Percentiles rank a stretch among this genome's conserved stretches.
These are phyloP conservation scores for Zygotorulaspora danielsina DNA, from an alignment of 805 yeast genomes.

Conservation along the genomic window DNA sequence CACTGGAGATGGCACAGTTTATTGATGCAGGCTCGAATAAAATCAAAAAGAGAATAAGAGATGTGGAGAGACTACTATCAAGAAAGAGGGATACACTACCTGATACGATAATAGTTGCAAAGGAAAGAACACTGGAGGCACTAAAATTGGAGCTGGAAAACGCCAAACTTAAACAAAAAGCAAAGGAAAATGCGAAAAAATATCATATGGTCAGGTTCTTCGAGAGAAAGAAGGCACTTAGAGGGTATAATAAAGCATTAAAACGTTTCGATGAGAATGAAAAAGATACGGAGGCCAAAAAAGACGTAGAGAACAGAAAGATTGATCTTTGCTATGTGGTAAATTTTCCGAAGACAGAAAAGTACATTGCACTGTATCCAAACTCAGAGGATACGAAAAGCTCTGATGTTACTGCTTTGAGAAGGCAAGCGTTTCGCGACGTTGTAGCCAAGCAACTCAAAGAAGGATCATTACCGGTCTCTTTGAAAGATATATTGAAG, in stretches of 20 bases:
- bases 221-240: constrained; percentile 78
- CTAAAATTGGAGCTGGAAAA: constrained; percentile 53
- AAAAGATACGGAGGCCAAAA: constrained; percentile 27
- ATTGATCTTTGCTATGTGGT: constrained; percentile 71
- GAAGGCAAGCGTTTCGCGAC: constrained; percentile 47
- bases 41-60: constrained; percentile 81
- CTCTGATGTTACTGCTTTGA: constrained; percentile 40
- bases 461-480: constrained; percentile 52
- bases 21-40: constrained; percentile 45
- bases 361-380: constrained; percentile 78
- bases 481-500: constrained; percentile 43
- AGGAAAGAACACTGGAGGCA: constrained; percentile 72
- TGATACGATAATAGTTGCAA: constrained; percentile 59
- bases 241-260: constrained; percentile 53
- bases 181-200: constrained; percentile 55
- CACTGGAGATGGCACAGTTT: constrained; percentile 37
- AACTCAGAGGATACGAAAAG: constrained; percentile 35
- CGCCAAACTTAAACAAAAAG: constrained; percentile 43
- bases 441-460: constrained; percentile 50
- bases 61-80: constrained; percentile 63
- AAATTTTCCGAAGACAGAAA: constrained; percentile 72
- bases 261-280: constrained; percentile 32
- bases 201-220: constrained; percentile 93
- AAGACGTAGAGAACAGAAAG: constrained; percentile 50
- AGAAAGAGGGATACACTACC: constrained; percentile 54